Percentiles rank a stretch among this genome's conserved stretches.
phyloP scores from a whole-genome alignment of 768 basidiomycete species.

The Piloderma croceum region DNA sequence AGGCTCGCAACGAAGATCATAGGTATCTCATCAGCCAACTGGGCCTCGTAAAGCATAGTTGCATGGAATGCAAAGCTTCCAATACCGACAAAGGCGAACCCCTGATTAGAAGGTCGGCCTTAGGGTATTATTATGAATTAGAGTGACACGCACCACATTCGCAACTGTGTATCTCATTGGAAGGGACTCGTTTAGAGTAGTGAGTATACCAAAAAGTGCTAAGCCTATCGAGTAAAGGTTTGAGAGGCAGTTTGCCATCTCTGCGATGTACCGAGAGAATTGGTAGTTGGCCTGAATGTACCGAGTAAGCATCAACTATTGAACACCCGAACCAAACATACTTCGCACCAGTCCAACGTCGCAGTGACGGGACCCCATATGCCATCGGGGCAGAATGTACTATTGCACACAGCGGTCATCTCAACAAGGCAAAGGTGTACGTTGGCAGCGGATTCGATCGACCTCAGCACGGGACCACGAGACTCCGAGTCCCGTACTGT shows the following conservation, averaged over 20 bases:
- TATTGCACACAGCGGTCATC: too few species aligned
- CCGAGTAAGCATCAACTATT: not conserved
- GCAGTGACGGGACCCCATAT: constrained; percentile 64
- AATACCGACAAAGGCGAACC: constrained; percentile 63
- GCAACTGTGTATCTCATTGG: constrained; percentile 9
- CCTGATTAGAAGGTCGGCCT: constrained; percentile 33
- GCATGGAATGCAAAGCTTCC: constrained; percentile 80
- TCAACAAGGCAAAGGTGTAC: too few species aligned
- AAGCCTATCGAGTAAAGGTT: constrained; percentile 58
- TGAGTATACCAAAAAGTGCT: constrained; percentile 44
- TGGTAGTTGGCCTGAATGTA: constrained; percentile 62
- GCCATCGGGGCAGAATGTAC: too few species aligned
- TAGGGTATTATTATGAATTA: not conserved
- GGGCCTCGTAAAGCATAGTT: constrained; percentile 68
- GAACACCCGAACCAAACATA: constrained; percentile 19
- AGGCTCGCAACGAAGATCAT: constrained; percentile 73
- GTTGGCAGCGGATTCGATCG: too few species aligned
- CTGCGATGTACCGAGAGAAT: constrained; percentile 72
- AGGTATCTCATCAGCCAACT: constrained; percentile 77
- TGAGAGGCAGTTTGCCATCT: constrained; percentile 70
- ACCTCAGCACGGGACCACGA: too few species aligned
- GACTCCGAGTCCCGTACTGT: too few species aligned
- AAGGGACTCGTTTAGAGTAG: constrained; percentile 23
- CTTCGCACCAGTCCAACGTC: constrained; percentile 75
- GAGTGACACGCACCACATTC: not conserved